A percentile compares a stretch with the other conserved stretches of the same genome.
phyloP scores from a whole-genome alignment of 2,329 filamentous ascomycete species.

The Chaetomium strumarium region DNA sequence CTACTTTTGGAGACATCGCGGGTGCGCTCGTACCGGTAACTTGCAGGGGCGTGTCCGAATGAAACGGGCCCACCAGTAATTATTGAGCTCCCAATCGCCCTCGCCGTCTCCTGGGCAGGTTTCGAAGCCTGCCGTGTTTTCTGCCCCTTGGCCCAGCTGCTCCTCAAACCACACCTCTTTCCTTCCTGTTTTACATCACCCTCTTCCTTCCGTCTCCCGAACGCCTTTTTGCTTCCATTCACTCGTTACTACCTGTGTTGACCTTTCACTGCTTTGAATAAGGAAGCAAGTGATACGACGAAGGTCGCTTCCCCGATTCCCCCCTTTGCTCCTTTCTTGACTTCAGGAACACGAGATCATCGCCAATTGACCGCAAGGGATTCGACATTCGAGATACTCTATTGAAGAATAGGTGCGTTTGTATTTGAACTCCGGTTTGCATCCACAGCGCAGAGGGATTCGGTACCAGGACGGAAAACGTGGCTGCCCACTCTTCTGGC shows the following conservation, averaged over 20 bases:
- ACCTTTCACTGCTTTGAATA: not conserved
- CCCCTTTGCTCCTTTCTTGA: not conserved
- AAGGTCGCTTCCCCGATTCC: slow-evolving; percentile 8
- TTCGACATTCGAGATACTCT: slow-evolving; percentile 5
- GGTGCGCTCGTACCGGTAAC: not conserved
- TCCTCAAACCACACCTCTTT: slow-evolving; percentile 23
- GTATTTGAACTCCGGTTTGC: slow-evolving; percentile 10
- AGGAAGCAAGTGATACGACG: slow-evolving; percentile 4
- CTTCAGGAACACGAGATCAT: not conserved
- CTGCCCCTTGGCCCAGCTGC: slow-evolving; percentile 19
- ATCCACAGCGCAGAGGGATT: not conserved
- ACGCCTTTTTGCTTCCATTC: slow-evolving; percentile 23
- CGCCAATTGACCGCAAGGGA: not conserved
- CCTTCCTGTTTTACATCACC: slow-evolving; percentile 22
- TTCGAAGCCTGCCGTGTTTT: slow-evolving; percentile 17
- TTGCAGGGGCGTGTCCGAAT: slow-evolving; percentile 21
- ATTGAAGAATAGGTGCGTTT: slow-evolving; percentile 23
- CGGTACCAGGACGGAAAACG: not conserved
- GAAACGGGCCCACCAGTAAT: slow-evolving; percentile 14
- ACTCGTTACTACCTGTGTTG: slow-evolving; percentile 21
- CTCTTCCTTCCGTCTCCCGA: slow-evolving; percentile 19
- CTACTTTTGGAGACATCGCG: slow-evolving; percentile 3
- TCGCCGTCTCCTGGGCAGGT: slow-evolving; percentile 22
- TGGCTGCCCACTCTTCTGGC: not conserved
- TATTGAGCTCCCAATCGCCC: slow-evolving; percentile 23